Evolutionary conservation across 2,329 filamentous ascomycete species (phyloP).

Genomic region (Fusarium xyrophilum): DNA sequence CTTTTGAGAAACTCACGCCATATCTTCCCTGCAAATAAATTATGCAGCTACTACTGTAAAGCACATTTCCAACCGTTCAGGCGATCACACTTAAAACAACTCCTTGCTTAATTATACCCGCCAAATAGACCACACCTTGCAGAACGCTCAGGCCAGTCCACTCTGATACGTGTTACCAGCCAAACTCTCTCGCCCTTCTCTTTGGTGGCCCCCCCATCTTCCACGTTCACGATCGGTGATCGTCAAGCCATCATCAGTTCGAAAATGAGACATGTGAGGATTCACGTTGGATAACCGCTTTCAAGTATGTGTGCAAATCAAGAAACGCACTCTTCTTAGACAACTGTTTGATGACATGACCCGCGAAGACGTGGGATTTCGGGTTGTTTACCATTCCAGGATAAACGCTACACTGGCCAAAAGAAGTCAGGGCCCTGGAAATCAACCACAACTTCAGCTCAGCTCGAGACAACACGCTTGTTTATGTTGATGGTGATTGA

Average conservation of each 20-base stretch:
- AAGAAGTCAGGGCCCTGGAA: slow-evolving; percentile 1
- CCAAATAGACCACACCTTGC: slow-evolving; percentile 34
- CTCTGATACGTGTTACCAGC: slow-evolving; percentile 1
- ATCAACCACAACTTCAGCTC: background rate
- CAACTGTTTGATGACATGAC: slow-evolving; percentile 20
- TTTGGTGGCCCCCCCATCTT: background rate
- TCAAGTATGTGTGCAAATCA: slow-evolving; percentile 30
- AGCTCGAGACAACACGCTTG: slow-evolving; percentile 12
- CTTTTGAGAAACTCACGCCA: slow-evolving; percentile 3
- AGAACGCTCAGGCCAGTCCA: slow-evolving; percentile 31
- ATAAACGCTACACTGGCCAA: slow-evolving; percentile 2
- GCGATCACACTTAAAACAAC: slow-evolving; percentile 19
- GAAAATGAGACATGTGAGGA: slow-evolving; percentile 32
- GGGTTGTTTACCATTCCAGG: slow-evolving; percentile 36
- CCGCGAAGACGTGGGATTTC: slow-evolving; percentile 3
- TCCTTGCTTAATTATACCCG: slow-evolving; percentile 31
- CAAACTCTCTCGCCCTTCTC: slow-evolving; percentile 6
- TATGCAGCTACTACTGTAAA: slow-evolving; percentile 27
- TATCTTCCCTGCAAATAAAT: slow-evolving; percentile 25
- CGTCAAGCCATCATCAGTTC: slow-evolving; percentile 12
- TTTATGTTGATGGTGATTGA: slow-evolving; percentile 5
- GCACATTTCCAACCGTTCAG: slow-evolving; percentile 6
- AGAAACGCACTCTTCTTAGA: slow-evolving; percentile 26
- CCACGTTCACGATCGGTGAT: slow-evolving; percentile 9
- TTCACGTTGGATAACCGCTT: background rate